Base-by-base conservation (phyloP, 2,329 filamentous ascomycete genomes). In the Tolypocladium album region DNA sequence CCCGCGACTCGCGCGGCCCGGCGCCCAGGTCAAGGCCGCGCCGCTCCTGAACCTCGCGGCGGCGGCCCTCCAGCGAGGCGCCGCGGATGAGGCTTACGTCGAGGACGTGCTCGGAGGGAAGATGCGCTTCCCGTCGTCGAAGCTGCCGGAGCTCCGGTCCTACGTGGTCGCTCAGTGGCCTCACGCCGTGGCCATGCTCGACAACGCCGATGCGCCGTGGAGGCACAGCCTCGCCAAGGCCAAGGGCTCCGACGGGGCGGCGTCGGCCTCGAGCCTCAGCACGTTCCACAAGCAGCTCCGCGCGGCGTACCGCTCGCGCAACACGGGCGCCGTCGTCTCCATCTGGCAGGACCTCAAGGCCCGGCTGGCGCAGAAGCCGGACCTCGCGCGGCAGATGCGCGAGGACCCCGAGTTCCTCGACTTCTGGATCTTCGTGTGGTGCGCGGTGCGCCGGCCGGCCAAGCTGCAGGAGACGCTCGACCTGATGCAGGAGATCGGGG, bases 401-500 rank as follows among this genome's bases (percentile, higher is more conserved):
- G 60, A 67, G 8, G 68, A 72, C 34, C 65, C 68, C 1, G 71
- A 75, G 20, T 69, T 74, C 7, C 65, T 78, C 43, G 73, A 78
- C 62, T 78, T 69, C 43, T 75, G 74, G 67, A 61, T 76, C 27
- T 75, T 75, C 58, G 69, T 76, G 2, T 73, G 73, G 69, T 78
- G 76, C 59, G 71, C 72, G 8, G 58, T 72, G 2, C 67, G 69
- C 1, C 67, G 68, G 12, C 61, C 67, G 2, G 47, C 60, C n/a
- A 65, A 64, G 60, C 58, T 74, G 15, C 69, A 74, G 56, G 71
- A 75, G 58, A 71, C 69, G 4, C 71, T 80, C 66, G 72, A 75
- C 39, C 60, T 74, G 52, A 82, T 82, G 78, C 64, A 69, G 39
- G 64, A 67, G 45, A 63, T 81, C 58, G 83, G 81, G 1, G 69